Conservation (phyloP, 805 yeast genomes). For the Komagataella ulmi region DNA sequence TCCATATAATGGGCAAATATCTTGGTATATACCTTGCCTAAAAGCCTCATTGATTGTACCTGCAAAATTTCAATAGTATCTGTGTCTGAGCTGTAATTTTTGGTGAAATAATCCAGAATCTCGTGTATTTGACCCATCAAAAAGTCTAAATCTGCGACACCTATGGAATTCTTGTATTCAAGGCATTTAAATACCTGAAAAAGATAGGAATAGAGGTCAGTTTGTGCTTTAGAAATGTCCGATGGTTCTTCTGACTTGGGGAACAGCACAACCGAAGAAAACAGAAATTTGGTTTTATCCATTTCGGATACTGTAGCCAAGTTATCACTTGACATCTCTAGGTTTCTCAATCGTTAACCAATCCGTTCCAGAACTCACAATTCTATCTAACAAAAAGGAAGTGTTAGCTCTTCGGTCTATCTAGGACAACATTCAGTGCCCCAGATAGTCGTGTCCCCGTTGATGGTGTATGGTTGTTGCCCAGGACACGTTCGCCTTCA, state of each 20-base stretch:
- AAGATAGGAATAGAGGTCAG: not conserved
- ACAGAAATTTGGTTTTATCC: not conserved
- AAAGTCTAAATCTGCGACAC: not conserved
- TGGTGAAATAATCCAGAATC: not conserved
- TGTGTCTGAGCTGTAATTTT: not conserved
- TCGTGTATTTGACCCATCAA: not conserved
- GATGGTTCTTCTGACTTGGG: not conserved
- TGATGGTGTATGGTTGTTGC: not conserved
- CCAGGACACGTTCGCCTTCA: not conserved
- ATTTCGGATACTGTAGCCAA: not conserved
- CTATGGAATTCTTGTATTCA: not conserved
- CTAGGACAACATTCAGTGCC: not conserved
- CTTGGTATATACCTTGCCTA: constrained; percentile 11
- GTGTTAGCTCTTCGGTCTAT: not conserved
- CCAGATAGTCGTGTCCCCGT: not conserved
- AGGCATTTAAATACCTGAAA: not conserved
- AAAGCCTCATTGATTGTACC: constrained; percentile 6
- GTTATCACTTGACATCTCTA: not conserved
- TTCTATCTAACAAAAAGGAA: not conserved
- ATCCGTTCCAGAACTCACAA: not conserved
- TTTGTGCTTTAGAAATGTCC: not conserved
- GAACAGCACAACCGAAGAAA: not conserved
- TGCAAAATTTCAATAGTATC: not conserved
- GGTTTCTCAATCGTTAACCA: not conserved
- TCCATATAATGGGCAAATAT: constrained; percentile 14